These are phyloP conservation scores for Mesostigma viride DNA, from an alignment of 139 green algal species.

Conservation along the genomic window DNA sequence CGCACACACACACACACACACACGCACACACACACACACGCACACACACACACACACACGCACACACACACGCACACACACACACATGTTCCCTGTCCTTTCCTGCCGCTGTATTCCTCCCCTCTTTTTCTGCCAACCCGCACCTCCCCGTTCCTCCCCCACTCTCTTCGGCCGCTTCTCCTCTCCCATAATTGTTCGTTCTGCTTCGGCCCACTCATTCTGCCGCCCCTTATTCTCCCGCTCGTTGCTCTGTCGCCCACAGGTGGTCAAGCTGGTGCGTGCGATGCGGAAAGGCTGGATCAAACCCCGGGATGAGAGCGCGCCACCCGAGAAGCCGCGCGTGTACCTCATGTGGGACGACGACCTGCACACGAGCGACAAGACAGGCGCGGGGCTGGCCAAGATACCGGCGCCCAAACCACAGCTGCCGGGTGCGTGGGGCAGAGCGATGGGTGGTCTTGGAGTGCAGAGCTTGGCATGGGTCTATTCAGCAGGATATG, in stretches of 20 bases:
- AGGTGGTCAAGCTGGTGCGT: conserved; percentile 69
- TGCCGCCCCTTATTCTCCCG: not conserved
- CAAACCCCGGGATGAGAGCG: conserved; percentile 42
- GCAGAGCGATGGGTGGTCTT: not conserved
- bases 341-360: conserved; percentile 89
- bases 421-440: conserved; percentile 56
- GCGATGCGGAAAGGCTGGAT: conserved; percentile 88
- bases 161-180: not conserved
- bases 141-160: not conserved
- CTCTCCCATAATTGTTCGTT: not conserved
- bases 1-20: not conserved
- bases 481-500: too few species aligned
- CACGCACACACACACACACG: not conserved
- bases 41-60: not conserved
- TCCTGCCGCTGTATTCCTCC: too few species aligned
- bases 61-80: not conserved
- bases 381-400: conserved; percentile 51
- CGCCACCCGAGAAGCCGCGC: conserved; percentile 26
- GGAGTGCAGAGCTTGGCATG: not conserved
- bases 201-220: not conserved
- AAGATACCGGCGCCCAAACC: conserved; percentile 85
- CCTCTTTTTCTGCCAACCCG: not conserved
- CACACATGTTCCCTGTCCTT: conserved; percentile 1
- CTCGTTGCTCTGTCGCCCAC: not conserved
- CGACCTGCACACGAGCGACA: conserved; percentile 43